A percentile compares a stretch with the other conserved stretches of the same genome.
phyloP scores from a whole-genome alignment of 169 alveolate species.

The Plasmodium billcollinsi region DNA sequence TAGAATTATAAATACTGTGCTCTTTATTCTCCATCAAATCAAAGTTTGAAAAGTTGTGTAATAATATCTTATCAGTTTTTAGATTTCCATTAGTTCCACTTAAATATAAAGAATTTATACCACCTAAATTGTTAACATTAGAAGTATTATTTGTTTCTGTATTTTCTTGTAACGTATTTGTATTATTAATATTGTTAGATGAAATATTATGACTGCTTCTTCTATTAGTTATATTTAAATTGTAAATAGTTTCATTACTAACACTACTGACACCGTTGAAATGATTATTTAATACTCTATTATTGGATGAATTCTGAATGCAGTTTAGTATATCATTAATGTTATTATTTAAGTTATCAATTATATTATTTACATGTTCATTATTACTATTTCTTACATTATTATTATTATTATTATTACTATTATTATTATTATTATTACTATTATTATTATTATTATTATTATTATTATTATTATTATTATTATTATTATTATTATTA shows the following conservation, averaged over 20 bases:
- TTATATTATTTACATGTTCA: constrained; percentile 59
- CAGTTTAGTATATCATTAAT: constrained; percentile 58
- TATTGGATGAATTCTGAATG: constrained; percentile 64
- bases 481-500: constrained; percentile 34
- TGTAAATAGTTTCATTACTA: constrained; percentile 69
- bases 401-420: too few species aligned
- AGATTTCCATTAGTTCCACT: constrained; percentile 14
- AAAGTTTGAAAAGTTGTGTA: constrained; percentile 27
- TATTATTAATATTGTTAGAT: constrained; percentile 50
- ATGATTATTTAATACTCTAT: constrained; percentile 38
- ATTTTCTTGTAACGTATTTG: constrained; percentile 46
- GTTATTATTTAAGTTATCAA: constrained; percentile 52
- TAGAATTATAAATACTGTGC: constrained; percentile 16
- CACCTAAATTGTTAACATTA: constrained; percentile 9
- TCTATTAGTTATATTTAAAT: constrained; percentile 51
- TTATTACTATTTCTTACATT: constrained; percentile 45
- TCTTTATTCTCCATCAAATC: constrained; percentile 66
- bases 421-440: neutral
- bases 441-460: constrained; percentile 38
- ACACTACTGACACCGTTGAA: constrained; percentile 49
- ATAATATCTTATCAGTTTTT: constrained; percentile 22
- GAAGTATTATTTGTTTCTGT: constrained; percentile 49
- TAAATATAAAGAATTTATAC: constrained; percentile 22
- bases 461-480: constrained; percentile 1
- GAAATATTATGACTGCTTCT: constrained; percentile 45